These are phyloP conservation scores for Silene uniflora DNA, from an alignment of 148 eudicot genomes.

Conservation along the genomic window DNA sequence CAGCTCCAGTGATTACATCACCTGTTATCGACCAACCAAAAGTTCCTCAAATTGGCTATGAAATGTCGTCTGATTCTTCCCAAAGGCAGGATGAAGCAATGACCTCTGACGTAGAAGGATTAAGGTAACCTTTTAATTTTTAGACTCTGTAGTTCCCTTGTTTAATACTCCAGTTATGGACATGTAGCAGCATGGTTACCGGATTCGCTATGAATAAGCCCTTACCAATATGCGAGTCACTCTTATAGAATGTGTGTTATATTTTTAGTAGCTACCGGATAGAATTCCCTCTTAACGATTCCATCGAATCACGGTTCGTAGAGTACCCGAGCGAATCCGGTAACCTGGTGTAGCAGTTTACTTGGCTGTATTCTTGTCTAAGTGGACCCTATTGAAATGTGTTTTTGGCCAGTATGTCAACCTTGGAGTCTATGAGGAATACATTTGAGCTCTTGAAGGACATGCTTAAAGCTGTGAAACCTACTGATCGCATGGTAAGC, in stretches of 20 bases:
- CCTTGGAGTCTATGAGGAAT: constrained; percentile 69
- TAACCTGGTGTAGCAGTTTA: too few species aligned
- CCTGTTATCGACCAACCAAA: constrained; percentile 56
- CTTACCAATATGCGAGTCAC: too few species aligned
- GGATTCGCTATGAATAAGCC: too few species aligned
- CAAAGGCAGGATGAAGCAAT: constrained; percentile 82
- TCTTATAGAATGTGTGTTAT: too few species aligned
- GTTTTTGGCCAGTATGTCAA: constrained; percentile 39
- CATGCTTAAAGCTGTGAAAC: constrained; percentile 86
- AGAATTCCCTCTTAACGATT: too few species aligned
- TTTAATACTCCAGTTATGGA: not conserved
- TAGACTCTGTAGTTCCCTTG: not conserved
- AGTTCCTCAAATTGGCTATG: constrained; percentile 59
- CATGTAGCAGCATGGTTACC: too few species aligned
- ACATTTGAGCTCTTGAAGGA: constrained; percentile 69
- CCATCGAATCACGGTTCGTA: too few species aligned
- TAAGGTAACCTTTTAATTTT: constrained; percentile 45
- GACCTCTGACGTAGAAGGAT: constrained; percentile 70
- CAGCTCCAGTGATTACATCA: constrained; percentile 80
- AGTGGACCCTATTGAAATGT: not conserved
- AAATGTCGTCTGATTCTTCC: constrained; percentile 75
- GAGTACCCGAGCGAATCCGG: too few species aligned
- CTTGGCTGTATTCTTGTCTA: not conserved
- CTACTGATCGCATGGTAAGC: constrained; percentile 62
- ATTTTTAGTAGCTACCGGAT: too few species aligned